Conservation (phyloP, 805 yeast genomes). For the Suhomyces sp. region DNA sequence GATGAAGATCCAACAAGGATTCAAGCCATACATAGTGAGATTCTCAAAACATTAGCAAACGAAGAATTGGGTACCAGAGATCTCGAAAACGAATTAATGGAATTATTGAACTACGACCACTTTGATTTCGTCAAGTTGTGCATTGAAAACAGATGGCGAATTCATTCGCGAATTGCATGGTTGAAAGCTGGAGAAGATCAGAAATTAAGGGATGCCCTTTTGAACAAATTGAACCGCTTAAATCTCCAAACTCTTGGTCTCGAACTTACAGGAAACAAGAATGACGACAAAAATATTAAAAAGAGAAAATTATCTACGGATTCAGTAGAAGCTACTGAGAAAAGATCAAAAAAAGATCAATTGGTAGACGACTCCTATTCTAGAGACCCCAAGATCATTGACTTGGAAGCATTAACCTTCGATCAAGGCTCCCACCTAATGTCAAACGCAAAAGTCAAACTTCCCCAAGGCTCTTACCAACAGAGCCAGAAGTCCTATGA, state of each 20-base stretch:
- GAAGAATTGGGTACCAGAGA: slow-evolving; percentile 36
- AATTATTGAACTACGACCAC: slow-evolving; percentile 51
- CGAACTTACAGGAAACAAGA: slow-evolving; percentile 28
- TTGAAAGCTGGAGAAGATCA: slow-evolving; percentile 8
- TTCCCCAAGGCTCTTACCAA: slow-evolving; percentile 85
- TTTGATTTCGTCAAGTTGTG: slow-evolving; percentile 49
- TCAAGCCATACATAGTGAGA: slow-evolving; percentile 34
- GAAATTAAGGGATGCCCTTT: slow-evolving; percentile 32
- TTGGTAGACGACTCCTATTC: slow-evolving; percentile 4
- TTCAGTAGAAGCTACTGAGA: slow-evolving; percentile 7
- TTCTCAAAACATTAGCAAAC: slow-evolving; percentile 42
- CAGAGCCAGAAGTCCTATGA: slow-evolving; percentile 74
- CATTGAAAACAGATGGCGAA: slow-evolving; percentile 47
- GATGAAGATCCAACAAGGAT: slow-evolving; percentile 41
- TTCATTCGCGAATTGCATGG: slow-evolving; percentile 57
- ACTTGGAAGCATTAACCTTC: slow-evolving; percentile 60
- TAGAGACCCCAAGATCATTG: slow-evolving; percentile 56
- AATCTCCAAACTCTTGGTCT: slow-evolving; percentile 42
- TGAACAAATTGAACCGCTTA: slow-evolving; percentile 44
- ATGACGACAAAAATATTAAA: slow-evolving; percentile 10
- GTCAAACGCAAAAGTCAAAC: slow-evolving; percentile 62
- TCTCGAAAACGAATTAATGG: slow-evolving; percentile 55
- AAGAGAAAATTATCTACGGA: slow-evolving; percentile 23
- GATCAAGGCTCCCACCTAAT: slow-evolving; percentile 72
- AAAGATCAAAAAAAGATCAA: slow-evolving; percentile 10